phyloP scores from a whole-genome alignment of 768 basidiomycete genomes.

The Suillus placidus region DNA sequence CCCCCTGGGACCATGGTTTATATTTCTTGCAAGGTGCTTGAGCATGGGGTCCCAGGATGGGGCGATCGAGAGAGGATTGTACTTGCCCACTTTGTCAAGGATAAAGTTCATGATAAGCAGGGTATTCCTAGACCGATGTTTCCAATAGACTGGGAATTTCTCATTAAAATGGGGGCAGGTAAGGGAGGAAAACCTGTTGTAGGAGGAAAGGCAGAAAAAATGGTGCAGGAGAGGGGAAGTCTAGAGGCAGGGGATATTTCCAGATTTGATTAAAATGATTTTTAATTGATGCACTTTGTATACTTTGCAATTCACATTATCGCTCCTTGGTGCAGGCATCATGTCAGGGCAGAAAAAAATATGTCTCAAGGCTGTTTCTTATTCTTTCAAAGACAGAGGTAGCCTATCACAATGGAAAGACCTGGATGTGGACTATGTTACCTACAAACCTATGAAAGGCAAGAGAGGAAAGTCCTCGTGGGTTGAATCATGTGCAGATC shows the following conservation, averaged over 20 bases:
- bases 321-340: neutral
- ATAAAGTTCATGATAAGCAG: neutral
- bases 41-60: neutral
- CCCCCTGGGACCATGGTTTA: slow-evolving; percentile 1
- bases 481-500: neutral
- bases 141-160: slow-evolving; percentile 2
- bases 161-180: slow-evolving; percentile 2
- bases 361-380: neutral
- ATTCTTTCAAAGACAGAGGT: neutral
- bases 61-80: slow-evolving; percentile 3
- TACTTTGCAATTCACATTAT: neutral
- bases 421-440: neutral
- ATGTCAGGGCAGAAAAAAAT: neutral
- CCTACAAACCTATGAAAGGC: neutral
- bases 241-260: too few relatives aligned
- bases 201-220: neutral
- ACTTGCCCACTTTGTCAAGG: slow-evolving; percentile 2
- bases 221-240: neutral
- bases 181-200: neutral
- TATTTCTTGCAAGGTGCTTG: neutral
- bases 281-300: too few relatives aligned
- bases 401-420: neutral
- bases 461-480: neutral
- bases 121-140: neutral
- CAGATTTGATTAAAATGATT: neutral